phyloP scores from a whole-genome alignment of 129 eudicot species.

The Ambrosia artemisiifolia region DNA sequence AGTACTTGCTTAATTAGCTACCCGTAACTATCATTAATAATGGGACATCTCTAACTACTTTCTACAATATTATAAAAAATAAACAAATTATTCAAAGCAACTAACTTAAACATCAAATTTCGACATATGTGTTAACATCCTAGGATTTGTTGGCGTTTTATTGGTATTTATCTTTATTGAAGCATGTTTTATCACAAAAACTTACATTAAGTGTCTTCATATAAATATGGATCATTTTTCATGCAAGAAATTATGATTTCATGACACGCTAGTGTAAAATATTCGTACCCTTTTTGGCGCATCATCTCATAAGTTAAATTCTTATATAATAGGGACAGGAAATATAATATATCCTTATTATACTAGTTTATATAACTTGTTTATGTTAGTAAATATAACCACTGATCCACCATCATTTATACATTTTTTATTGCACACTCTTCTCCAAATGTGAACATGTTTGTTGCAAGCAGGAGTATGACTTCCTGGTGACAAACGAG shows the following conservation, averaged over 20 bases:
- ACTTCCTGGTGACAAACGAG: too few species aligned
- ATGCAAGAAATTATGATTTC: background rate
- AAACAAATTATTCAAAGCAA: background rate
- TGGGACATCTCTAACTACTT: conserved; percentile 16
- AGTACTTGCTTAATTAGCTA: conserved; percentile 26
- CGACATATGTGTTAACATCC: background rate
- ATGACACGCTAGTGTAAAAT: background rate
- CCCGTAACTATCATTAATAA: conserved; percentile 15
- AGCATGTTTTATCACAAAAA: background rate
- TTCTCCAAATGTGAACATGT: too few species aligned
- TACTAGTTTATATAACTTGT: too few species aligned
- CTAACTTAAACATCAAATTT: background rate
- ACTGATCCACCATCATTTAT: too few species aligned
- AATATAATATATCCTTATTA: too few species aligned
- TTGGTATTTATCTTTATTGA: background rate
- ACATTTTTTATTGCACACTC: too few species aligned
- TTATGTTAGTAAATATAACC: too few species aligned
- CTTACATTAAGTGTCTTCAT: too few species aligned
- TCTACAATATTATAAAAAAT: background rate
- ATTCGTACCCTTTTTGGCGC: background rate
- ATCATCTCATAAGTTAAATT: background rate
- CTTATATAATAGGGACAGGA: background rate
- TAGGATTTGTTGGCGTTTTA: too few species aligned
- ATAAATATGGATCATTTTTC: too few species aligned
- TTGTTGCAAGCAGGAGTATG: too few species aligned